phyloP scores from a whole-genome alignment of 208 protist genomes.

The Porcisia hertigi region DNA sequence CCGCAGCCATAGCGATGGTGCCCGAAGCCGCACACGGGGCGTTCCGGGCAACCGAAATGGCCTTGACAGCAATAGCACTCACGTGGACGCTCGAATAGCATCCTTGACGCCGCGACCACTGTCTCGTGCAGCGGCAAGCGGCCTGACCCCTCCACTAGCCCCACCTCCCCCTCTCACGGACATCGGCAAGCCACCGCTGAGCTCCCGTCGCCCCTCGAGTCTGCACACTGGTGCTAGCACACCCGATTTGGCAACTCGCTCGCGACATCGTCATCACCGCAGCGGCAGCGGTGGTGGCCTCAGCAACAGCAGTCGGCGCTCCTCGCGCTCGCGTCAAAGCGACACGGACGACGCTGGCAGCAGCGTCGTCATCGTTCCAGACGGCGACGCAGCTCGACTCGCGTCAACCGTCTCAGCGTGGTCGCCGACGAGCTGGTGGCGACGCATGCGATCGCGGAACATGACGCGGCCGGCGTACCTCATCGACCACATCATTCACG shows the following conservation, averaged over 20 bases:
- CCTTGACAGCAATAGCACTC: background rate
- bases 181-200: slow-evolving; percentile 62
- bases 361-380: slow-evolving; percentile 25
- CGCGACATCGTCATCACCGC: slow-evolving; percentile 26
- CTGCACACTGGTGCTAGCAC: slow-evolving; percentile 3
- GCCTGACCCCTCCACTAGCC: slow-evolving; percentile 25
- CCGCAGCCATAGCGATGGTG: slow-evolving; percentile 29
- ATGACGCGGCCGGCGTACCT: slow-evolving; percentile 44
- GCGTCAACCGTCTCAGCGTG: slow-evolving; percentile 4
- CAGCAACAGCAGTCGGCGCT: slow-evolving; percentile 20
- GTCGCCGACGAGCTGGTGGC: slow-evolving; percentile 27
- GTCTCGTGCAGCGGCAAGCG: slow-evolving; percentile 12
- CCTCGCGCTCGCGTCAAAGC: slow-evolving; percentile 8
- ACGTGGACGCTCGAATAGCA: slow-evolving; percentile 6
- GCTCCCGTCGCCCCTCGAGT: slow-evolving; percentile 33
- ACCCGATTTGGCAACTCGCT: background rate
- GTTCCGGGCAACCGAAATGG: background rate
- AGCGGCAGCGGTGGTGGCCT: slow-evolving; percentile 24
- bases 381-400: slow-evolving; percentile 9
- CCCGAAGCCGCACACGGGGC: slow-evolving; percentile 6
- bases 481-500: slow-evolving; percentile 65
- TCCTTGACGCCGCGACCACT: slow-evolving; percentile 19
- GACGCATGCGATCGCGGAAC: slow-evolving; percentile 29
- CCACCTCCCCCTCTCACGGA: slow-evolving; percentile 27
- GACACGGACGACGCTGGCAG: slow-evolving; percentile 3